Base-by-base conservation (phyloP, 139 green algal genomes). In the Chlamydomonas incerta region DNA sequence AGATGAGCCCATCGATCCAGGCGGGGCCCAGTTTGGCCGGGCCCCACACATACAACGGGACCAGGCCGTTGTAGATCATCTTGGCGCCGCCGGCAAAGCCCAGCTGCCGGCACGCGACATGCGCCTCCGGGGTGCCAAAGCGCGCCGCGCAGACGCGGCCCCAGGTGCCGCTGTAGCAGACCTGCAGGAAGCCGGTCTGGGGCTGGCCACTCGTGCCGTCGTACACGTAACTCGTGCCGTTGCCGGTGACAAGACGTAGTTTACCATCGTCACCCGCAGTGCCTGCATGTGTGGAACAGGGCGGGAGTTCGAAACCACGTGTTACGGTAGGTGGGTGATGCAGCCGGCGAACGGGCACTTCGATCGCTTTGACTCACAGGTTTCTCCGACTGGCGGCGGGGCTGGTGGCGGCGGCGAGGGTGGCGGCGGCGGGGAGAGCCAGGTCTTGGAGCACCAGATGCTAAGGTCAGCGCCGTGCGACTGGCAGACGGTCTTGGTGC, bases 371-470 rank as follows among this genome's bases (percentile, higher is more conserved):
- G n/a, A 50, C 55, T 62, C 11, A 62, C 55, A 62, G 55, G 14
- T 17, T 1, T 41, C 31, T 23, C 8, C n/a, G 26, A 31, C 24
- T 46, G 66, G 66, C 66, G n/a, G 66, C 26, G 31, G 66, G 14
- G 74, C 58, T 35, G 58, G n/a, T 72, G 74, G 58, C 24, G 74
- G 58, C 24, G 74, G 58, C 33, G 74, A 15, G 31, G 74, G 58
- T 3, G 58, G 20, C 18, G 74, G 47, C 71, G 71, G 74, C 37
- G 74, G 74, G 34, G 74, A 60, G 33, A 82, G 67, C 58, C 23
- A 58, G 33, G 69, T 60, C 58, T 57, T 82, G 33, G 74, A 82
- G 74, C 74, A 82, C 58, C 74, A 24, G 18, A 62, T 62, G 55
- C 20, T 10, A 6, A 62, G 11, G 55, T 62, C 55, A 6, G 55